Percentiles rank a stretch among this genome's conserved stretches.
Conservation (phyloP, 2,329 filamentous ascomycete species). For the Remersonia thermophila region DNA sequence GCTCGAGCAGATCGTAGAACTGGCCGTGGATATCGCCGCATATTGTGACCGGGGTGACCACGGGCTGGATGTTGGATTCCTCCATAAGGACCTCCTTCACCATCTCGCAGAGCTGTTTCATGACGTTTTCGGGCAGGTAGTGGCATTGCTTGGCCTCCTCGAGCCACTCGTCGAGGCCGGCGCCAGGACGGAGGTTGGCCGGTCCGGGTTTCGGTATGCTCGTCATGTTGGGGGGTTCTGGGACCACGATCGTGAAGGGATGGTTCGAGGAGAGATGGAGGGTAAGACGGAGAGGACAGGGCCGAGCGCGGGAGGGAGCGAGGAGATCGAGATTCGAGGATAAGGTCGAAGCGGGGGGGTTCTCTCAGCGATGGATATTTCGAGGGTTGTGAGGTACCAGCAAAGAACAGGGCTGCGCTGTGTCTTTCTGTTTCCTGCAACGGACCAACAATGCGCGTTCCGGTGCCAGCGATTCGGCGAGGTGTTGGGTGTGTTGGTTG, state of each 20-base stretch:
- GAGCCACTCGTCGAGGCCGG: slow-evolving; percentile 90
- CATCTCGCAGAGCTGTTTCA: slow-evolving; percentile 98
- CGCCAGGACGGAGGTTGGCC: slow-evolving; percentile 69
- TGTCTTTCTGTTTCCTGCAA: no score
- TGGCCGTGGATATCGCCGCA: slow-evolving; percentile 98
- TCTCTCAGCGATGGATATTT: no score
- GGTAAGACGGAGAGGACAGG: neutral
- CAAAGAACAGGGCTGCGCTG: no score
- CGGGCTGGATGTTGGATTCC: slow-evolving; percentile 98
- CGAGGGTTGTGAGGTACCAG: no score
- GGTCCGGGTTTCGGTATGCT: slow-evolving; percentile 78
- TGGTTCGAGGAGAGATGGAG: neutral
- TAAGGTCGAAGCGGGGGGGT: no score
- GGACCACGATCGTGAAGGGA: neutral
- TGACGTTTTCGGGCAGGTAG: slow-evolving; percentile 87
- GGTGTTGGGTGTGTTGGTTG: no score
- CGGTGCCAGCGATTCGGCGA: no score
- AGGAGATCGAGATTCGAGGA: no score
- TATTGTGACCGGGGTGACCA: slow-evolving; percentile 88
- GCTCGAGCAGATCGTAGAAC: slow-evolving; percentile 93
- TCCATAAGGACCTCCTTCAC: slow-evolving; percentile 99
- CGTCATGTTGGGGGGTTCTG: slow-evolving; percentile 23
- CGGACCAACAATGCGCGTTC: no score
- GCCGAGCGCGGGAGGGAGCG: no score
- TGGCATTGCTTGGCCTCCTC: slow-evolving; percentile 95